Evolutionary conservation across 2,329 filamentous ascomycete genomes (phyloP).

Genomic region (Ceratocystis cubensis): DNA sequence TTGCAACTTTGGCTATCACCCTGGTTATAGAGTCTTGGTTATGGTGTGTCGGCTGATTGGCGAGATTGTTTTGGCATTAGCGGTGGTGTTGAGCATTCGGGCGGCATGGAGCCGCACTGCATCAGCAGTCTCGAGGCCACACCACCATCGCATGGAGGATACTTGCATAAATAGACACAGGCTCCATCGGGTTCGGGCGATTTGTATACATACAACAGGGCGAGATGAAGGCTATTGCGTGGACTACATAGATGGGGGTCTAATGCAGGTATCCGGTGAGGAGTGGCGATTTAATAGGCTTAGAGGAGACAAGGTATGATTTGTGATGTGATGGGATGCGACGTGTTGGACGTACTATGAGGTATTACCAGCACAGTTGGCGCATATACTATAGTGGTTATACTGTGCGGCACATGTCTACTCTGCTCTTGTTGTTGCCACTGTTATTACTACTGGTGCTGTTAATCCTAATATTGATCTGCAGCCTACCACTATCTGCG

Average conservation of each 20-base stretch:
- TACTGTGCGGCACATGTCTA: background rate
- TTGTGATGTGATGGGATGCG: background rate
- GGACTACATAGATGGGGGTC: background rate
- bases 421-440: background rate
- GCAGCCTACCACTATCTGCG: background rate
- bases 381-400: background rate
- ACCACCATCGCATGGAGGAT: background rate
- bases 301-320: background rate
- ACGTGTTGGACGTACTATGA: background rate
- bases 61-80: background rate
- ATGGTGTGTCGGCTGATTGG: background rate
- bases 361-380: background rate
- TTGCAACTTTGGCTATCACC: background rate
- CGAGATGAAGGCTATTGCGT: background rate
- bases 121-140: background rate
- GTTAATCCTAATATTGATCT: background rate
- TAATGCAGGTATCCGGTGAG: background rate
- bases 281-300: background rate
- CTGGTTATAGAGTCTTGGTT: background rate
- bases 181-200: background rate
- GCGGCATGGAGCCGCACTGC: slow-evolving; percentile 1
- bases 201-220: background rate
- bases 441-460: background rate
- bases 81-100: background rate
- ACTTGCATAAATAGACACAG: background rate